Percentiles rank a stretch among this genome's conserved stretches.
These are phyloP conservation scores for Scytalidium sp. DNA, from an alignment of 2,329 filamentous ascomycete species.

Conservation along the genomic window DNA sequence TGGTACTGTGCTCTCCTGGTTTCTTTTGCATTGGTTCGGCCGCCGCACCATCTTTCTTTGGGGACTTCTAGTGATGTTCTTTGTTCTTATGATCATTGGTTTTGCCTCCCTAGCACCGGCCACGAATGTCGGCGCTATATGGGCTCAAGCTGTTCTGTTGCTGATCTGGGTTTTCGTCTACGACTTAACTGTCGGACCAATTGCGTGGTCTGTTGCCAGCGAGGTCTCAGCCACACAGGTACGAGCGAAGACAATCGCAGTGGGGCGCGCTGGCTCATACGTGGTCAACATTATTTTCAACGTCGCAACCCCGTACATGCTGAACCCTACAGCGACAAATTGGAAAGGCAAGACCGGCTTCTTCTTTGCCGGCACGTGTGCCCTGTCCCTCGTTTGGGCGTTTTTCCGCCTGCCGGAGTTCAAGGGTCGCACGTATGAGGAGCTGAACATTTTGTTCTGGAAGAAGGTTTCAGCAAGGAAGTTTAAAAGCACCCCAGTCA, in stretches of 20 bases:
- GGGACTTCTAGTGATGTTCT: slow-evolving; percentile 30
- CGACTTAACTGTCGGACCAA: slow-evolving; percentile 33
- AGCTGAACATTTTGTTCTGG: slow-evolving; percentile 35
- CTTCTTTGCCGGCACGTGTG: slow-evolving; percentile 35
- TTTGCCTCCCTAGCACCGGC: slow-evolving; percentile 26
- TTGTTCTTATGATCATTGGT: slow-evolving; percentile 40
- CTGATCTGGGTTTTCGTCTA: slow-evolving; percentile 26
- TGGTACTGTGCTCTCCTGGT: slow-evolving; percentile 43
- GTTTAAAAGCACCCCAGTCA: background rate
- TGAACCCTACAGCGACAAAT: slow-evolving; percentile 30
- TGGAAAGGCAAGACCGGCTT: slow-evolving; percentile 36
- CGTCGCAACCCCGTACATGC: slow-evolving; percentile 24
- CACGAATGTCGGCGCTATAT: slow-evolving; percentile 6
- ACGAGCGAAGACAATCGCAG: slow-evolving; percentile 32
- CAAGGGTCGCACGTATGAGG: no score
- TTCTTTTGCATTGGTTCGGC: slow-evolving; percentile 39
- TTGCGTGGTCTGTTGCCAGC: slow-evolving; percentile 35
- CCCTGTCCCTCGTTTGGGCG: slow-evolving; percentile 41
- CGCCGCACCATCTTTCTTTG: slow-evolving; percentile 40
- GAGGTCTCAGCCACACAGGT: slow-evolving; percentile 35
- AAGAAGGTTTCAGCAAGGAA: background rate
- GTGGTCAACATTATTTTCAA: slow-evolving; percentile 27
- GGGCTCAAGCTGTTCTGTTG: slow-evolving; percentile 16
- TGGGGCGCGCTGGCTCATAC: slow-evolving; percentile 35
- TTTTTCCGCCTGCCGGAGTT: slow-evolving; percentile 48